These are phyloP conservation scores for Ophiostoma montium DNA, from an alignment of 2,329 filamentous ascomycete species.

Conservation along the genomic window DNA sequence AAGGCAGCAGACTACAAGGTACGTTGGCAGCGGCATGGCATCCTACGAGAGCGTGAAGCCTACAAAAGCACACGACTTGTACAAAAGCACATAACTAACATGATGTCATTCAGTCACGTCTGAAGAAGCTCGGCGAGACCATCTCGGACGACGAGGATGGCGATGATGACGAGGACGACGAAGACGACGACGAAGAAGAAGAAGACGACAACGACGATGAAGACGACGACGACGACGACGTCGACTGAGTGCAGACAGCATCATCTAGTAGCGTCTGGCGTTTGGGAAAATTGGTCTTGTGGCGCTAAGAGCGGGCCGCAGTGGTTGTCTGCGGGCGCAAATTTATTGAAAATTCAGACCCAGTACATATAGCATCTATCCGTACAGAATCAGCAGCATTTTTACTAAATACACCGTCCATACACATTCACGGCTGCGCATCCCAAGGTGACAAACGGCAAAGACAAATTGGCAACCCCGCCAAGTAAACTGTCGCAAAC, in stretches of 20 bases:
- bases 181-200: conserved; percentile 27
- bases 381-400: not conserved
- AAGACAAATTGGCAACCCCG: not conserved
- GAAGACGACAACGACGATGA: conserved; percentile 43
- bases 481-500: not conserved
- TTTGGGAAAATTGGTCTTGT: not conserved
- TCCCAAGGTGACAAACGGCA: not conserved
- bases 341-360: conserved; percentile 9
- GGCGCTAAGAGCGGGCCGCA: conserved; percentile 5
- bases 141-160: conserved; percentile 68
- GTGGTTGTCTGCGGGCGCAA: not conserved
- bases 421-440: not conserved
- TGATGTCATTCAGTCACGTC: conserved; percentile 30
- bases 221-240: conserved; percentile 18
- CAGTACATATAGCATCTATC: not conserved
- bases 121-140: conserved; percentile 51
- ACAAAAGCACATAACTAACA: not conserved
- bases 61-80: too few relatives aligned
- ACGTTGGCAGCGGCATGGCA: conserved; percentile 15
- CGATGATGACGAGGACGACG: conserved; percentile 41
- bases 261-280: not conserved
- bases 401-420: not conserved
- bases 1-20: conserved; percentile 66
- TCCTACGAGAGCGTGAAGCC: too few relatives aligned
- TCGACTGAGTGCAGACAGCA: conserved; percentile 16